These are phyloP conservation scores for Sphenostylis stenocarpa DNA, from an alignment of 306 rosid species.

Conservation along the genomic window DNA sequence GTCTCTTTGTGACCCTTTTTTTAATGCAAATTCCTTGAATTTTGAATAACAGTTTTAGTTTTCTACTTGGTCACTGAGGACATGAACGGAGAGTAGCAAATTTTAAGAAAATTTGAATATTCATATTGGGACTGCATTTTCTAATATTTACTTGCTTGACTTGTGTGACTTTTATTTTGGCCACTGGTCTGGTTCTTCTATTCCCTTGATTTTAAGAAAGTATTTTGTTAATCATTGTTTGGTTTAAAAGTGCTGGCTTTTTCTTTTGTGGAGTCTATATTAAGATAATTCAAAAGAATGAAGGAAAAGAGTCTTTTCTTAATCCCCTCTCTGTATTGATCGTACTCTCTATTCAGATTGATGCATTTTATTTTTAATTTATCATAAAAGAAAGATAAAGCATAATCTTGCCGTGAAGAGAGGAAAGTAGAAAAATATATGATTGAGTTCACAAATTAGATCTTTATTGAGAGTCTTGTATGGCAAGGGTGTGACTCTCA, in stretches of 20 bases:
- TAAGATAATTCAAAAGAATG: neutral
- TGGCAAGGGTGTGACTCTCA: neutral
- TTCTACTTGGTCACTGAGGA: slow-evolving; percentile 17
- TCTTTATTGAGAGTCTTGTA: neutral
- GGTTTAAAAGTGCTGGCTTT: slow-evolving; percentile 5
- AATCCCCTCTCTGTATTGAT: neutral
- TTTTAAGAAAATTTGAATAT: neutral
- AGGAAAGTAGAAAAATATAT: neutral
- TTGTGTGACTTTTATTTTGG: neutral
- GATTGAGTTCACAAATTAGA: neutral
- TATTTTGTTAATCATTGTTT: neutral
- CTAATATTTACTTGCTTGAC: slow-evolving; percentile 6
- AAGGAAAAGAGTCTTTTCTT: slow-evolving; percentile 3
- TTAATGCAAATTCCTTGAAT: neutral
- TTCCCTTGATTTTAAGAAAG: slow-evolving; percentile 8
- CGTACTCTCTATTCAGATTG: neutral
- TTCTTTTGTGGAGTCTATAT: slow-evolving; percentile 9
- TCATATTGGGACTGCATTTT: neutral
- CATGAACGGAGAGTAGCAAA: neutral
- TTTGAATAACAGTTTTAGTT: neutral
- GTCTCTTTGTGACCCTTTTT: neutral
- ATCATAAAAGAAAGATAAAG: neutral
- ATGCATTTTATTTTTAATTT: neutral
- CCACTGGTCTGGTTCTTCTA: neutral
- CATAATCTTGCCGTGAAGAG: neutral